Evolutionary conservation across 2,329 filamentous ascomycete genomes (phyloP).

Genomic region (Hansfordia pulvinata): DNA sequence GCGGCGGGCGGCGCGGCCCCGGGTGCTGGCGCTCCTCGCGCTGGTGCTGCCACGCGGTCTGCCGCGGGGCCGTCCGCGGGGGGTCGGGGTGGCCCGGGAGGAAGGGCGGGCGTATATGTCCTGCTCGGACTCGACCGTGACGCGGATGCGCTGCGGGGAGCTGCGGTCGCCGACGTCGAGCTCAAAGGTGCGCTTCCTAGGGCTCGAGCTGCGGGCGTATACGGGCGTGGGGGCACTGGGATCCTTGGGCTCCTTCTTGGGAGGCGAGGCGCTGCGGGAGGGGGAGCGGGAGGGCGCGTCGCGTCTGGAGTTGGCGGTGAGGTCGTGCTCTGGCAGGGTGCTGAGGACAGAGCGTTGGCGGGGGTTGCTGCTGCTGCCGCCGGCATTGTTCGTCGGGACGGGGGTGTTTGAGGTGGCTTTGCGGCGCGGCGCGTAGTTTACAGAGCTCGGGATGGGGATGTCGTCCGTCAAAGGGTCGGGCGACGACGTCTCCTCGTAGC

Average conservation of each 20-base stretch:
- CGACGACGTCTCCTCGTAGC: constrained; percentile 17
- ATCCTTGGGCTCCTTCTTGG: too few relatives aligned
- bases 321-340: constrained; percentile 9
- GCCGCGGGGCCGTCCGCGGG: constrained; percentile 6
- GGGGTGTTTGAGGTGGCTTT: constrained; percentile 15
- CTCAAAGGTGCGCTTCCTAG: constrained; percentile 42
- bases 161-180: constrained; percentile 36
- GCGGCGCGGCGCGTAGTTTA: constrained; percentile 10
- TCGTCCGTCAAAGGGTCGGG: constrained; percentile 19
- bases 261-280: constrained; percentile 29
- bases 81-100: too few relatives aligned
- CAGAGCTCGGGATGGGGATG: constrained; percentile 13
- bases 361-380: not conserved
- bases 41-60: constrained; percentile 6
- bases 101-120: too few relatives aligned
- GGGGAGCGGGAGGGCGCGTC: constrained; percentile 28
- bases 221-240: constrained; percentile 21
- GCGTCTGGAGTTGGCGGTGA: constrained; percentile 27
- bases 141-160: constrained; percentile 36
- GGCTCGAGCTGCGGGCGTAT: constrained; percentile 21
- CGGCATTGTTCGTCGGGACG: too few relatives aligned
- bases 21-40: not conserved
- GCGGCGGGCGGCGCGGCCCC: too few relatives aligned
- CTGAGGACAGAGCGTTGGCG: constrained; percentile 1
- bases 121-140: constrained; percentile 39